These are phyloP conservation scores for Aspergillus phoenicis DNA, from an alignment of 2,329 filamentous ascomycete species.

Conservation along the genomic window DNA sequence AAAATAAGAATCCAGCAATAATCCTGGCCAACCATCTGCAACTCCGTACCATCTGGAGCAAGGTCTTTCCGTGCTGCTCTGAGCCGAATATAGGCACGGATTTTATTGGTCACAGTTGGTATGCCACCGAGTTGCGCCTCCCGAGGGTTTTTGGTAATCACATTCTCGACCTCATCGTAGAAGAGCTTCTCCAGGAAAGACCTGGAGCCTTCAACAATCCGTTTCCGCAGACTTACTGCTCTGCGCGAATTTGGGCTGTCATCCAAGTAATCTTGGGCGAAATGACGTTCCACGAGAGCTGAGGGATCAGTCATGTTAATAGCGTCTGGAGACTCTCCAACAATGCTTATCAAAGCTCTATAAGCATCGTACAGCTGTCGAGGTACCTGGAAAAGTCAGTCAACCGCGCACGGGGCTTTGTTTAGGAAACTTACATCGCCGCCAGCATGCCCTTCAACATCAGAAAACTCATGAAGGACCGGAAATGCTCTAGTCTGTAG, in stretches of 20 bases:
- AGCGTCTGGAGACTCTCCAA: conserved; percentile 68
- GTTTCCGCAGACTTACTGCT: conserved; percentile 70
- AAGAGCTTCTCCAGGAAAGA: conserved; percentile 80
- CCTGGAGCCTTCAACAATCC: conserved; percentile 78
- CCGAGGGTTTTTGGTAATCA: conserved; percentile 79
- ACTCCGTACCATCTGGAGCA: conserved; percentile 74
- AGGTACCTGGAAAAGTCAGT: conserved; percentile 57
- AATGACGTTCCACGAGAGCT: conserved; percentile 74
- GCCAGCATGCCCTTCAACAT: conserved; percentile 69
- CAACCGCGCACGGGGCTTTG: not conserved
- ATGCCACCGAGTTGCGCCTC: conserved; percentile 89
- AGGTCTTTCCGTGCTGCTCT: conserved; percentile 79
- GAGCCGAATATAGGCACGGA: conserved; percentile 87
- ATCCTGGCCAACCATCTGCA: conserved; percentile 79
- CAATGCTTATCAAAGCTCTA: conserved; percentile 75
- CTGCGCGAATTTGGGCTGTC: conserved; percentile 67
- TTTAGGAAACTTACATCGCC: conserved; percentile 57
- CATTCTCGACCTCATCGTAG: conserved; percentile 72
- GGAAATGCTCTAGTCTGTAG: conserved; percentile 69
- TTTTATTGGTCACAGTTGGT: conserved; percentile 84
- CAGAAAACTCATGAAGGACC: conserved; percentile 73
- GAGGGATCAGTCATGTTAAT: conserved; percentile 62
- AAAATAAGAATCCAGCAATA: conserved; percentile 94
- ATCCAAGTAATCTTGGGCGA: conserved; percentile 74
- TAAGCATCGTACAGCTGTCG: conserved; percentile 81